Base-by-base conservation (phyloP, 2,329 filamentous ascomycete genomes). In the Apiospora aurea region DNA sequence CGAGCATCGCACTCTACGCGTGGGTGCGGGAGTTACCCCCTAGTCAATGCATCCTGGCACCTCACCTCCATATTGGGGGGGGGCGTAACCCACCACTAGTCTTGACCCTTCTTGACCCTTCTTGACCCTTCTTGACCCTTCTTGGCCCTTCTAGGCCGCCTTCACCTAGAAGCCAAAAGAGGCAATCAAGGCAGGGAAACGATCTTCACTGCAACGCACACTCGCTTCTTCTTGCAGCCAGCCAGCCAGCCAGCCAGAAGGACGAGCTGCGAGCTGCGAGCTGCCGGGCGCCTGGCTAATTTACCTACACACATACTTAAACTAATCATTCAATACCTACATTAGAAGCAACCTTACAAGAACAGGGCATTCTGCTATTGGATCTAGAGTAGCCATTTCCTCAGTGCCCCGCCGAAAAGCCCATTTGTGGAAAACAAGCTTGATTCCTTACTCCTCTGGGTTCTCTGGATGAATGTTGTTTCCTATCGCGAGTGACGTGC, bases 361-460 rank as follows among this genome's bases (percentile, higher is more conserved):
- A 51, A 51, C n/a, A 51, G 49, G 49, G 49, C 49, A 26, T 51
- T 41, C 34, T n/a, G 41, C 57, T 64, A 41, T 64, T n/a, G 57
- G 21, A 64, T 34, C 57, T 61, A 61, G 53, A 53, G 51, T 34
- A 57, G 51, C 26, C 24, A 4, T 16, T 18, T 34, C 10, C 13
- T 57, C 34, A 57, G 26, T 57, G 29, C 24, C 29, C 26, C 16
- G 51, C 24, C 13, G 13, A 26, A 57, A 29, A 29, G 26, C 26
- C 24, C 26, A 57, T 13, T 16, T 18, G 16, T 24, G 24, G 26
- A 64, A 64, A 41, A 64, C 57, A 41, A 64, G 57, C 57, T 64
- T 64, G 41, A 64, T 64, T 61, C 57, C 57, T 41, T 24, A 24
- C n/a, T 26, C n/a, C 29, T n/a, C 11, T 46, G 43, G 43, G 13